phyloP scores from a whole-genome alignment of 2,329 filamentous ascomycete species.

The Sporothrix humicola region DNA sequence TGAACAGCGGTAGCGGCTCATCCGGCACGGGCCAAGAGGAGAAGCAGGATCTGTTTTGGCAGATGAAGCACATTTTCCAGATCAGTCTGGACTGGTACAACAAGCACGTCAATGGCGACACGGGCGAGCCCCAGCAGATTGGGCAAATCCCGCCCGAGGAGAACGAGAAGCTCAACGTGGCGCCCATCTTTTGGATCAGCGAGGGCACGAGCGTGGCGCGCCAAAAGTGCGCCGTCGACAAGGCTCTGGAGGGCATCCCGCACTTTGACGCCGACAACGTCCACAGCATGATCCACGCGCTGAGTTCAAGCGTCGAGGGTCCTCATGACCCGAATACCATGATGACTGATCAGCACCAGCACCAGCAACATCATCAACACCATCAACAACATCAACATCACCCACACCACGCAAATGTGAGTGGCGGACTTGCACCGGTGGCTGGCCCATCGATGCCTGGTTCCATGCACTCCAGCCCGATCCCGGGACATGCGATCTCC shows the following conservation, averaged over 20 bases:
- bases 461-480: neutral
- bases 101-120: conserved; percentile 18
- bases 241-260: neutral
- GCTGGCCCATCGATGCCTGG: neutral
- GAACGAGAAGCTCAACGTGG: conserved; percentile 23
- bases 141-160: neutral
- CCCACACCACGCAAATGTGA: neutral
- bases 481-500: neutral
- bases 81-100: conserved; percentile 35
- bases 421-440: neutral
- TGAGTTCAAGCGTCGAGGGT: neutral
- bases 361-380: no score
- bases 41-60: conserved; percentile 36
- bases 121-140: neutral
- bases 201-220: conserved; percentile 12
- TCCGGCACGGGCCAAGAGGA: conserved; percentile 4
- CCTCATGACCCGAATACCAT: neutral
- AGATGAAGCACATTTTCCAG: conserved; percentile 36
- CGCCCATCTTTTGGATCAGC: conserved; percentile 32
- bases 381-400: no score
- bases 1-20: neutral
- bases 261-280: neutral
- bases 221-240: neutral
- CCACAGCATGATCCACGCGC: conserved; percentile 26
- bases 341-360: neutral